phyloP scores from a whole-genome alignment of 129 eudicot species.

The Rutidosis leptorrhynchoides region DNA sequence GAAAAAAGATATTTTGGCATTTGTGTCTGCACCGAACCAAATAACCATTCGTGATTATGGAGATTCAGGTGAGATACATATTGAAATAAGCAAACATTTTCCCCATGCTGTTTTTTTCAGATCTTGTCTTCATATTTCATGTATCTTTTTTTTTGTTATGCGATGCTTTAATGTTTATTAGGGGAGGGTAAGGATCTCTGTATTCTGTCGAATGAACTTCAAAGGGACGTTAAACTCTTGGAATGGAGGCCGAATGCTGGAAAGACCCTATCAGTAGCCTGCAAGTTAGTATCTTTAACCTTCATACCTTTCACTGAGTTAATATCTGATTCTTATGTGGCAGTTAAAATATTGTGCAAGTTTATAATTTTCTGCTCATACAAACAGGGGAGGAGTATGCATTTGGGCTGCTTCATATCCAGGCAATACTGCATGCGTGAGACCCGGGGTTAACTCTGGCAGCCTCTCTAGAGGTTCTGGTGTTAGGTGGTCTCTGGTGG shows the following conservation, averaged over 20 bases:
- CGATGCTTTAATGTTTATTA: background rate
- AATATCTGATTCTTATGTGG: background rate
- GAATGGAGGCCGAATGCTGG: slow-evolving; percentile 19
- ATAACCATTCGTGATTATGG: slow-evolving; percentile 81
- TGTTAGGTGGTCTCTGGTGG: slow-evolving; percentile 50
- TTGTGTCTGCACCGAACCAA: slow-evolving; percentile 71
- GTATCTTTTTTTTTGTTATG: background rate
- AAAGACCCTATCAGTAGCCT: slow-evolving; percentile 40
- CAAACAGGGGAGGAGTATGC: slow-evolving; percentile 91
- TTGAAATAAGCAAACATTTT: background rate
- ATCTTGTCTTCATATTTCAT: background rate
- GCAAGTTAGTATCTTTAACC: slow-evolving; percentile 59
- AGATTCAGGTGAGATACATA: slow-evolving; percentile 24
- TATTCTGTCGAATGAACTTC: slow-evolving; percentile 9
- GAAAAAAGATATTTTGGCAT: slow-evolving; percentile 78
- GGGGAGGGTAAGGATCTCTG: slow-evolving; percentile 44
- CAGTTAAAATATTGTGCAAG: background rate
- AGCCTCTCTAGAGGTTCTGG: slow-evolving; percentile 21
- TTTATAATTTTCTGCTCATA: slow-evolving; percentile 7
- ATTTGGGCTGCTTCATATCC: slow-evolving; percentile 96
- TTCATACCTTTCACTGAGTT: slow-evolving; percentile 8
- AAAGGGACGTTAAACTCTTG: slow-evolving; percentile 8
- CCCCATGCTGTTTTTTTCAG: slow-evolving; percentile 1
- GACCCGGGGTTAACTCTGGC: slow-evolving; percentile 65
- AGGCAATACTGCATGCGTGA: slow-evolving; percentile 79